These are phyloP conservation scores for Bodo saltans DNA, from an alignment of 78 protist genomes.

Conservation along the genomic window DNA sequence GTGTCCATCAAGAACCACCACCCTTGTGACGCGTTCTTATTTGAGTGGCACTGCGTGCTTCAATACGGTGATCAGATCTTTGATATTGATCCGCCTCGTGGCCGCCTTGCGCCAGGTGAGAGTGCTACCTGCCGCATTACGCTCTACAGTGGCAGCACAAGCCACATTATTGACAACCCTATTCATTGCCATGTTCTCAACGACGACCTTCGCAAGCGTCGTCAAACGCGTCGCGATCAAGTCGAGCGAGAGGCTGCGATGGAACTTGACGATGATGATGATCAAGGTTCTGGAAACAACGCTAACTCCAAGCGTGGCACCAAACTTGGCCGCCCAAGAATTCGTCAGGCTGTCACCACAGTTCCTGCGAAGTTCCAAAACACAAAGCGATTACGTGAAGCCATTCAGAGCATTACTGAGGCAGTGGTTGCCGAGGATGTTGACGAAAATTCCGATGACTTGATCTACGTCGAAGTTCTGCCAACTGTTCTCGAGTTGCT, in stretches of 20 bases:
- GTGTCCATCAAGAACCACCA: background rate
- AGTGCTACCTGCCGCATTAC: background rate
- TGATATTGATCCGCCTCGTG: background rate
- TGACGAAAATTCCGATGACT: slow-evolving; percentile 11
- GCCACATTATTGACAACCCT: slow-evolving; percentile 6
- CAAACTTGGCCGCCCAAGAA: background rate
- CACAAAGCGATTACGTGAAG: background rate
- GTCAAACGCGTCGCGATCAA: background rate
- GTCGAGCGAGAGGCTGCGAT: background rate
- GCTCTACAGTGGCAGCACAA: background rate
- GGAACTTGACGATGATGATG: background rate
- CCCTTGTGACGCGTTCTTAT: background rate
- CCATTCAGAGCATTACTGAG: background rate
- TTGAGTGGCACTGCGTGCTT: background rate
- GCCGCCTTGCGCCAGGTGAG: background rate
- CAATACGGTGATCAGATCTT: slow-evolving; percentile 5
- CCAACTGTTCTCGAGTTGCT: background rate
- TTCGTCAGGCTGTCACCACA: background rate
- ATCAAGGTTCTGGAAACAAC: background rate
- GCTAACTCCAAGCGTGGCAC: background rate
- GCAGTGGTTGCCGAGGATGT: background rate
- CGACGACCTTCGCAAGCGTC: background rate
- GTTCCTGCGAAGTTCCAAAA: background rate
- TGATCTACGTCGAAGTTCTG: background rate
- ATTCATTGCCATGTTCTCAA: slow-evolving; percentile 11